Evolutionary conservation across 2,329 filamentous ascomycete species (phyloP), one percentile per base, ranked within the genome.

Genomic region (Hypomyces perniciosus): DNA sequence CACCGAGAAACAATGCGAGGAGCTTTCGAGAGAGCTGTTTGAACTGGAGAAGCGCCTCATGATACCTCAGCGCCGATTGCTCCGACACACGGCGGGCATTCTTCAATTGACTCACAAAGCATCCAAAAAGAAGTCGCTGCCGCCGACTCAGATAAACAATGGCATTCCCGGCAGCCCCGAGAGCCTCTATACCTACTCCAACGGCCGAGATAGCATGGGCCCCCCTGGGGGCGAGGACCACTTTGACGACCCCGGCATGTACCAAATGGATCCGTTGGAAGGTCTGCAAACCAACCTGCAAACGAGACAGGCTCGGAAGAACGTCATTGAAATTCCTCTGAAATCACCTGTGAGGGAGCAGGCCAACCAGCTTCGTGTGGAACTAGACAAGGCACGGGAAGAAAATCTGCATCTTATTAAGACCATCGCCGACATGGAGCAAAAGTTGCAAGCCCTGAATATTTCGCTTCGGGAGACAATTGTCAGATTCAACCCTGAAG

Each of bases 1-100:
- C 6, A 90, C 85, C 62, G 85, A 87, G 64, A 84, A 81, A 59
- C 92, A 88, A 67, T 95, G 92, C 59, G 90, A 96, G 59, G 87
- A 93, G 53, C 73, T 97, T 51, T 84, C 90, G 4, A 76, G 84
- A 38, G 89, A 96, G 61, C 73, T 97, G 35, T 89, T 88, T 72
- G 79, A 80, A 53, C 73, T 95, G 50, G 89, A 96, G 68, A 88
- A 87, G 66, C 76, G 86, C 57, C 73, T 86, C 53, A 84, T 90
- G 71, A 79, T 86, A 52, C 80, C 88, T 7, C 88, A 95, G 61
- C 81, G 80, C 60, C 81, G 83, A 55, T 72, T 99, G 41, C 73
- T 97, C 46, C 84, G 92, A 66, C 93, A 99, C 66, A 97, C 92
- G 0, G 91, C 93, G 10, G 92, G 89, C 41, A 88, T 99, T 37